Percentiles rank a stretch among this genome's conserved stretches.
Evolutionary conservation across 768 basidiomycete genomes (phyloP).

Genomic region (Suillus placidus): DNA sequence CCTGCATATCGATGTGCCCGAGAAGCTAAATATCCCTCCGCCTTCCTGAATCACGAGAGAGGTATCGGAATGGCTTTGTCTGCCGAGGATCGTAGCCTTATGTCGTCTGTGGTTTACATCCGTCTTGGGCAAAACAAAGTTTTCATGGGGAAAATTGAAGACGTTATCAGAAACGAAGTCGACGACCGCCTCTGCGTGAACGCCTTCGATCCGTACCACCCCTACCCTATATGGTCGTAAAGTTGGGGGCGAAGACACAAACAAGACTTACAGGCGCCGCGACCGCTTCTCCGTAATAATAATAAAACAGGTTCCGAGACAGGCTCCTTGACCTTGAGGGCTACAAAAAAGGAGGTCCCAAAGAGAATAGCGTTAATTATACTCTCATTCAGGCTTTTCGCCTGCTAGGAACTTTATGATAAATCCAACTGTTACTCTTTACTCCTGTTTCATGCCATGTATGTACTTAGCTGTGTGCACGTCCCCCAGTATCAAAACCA

Average conservation of each 20-base stretch:
- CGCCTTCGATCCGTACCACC: conserved; percentile 19
- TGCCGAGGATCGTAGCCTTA: conserved; percentile 37
- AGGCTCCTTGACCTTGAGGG: not conserved
- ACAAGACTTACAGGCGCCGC: not conserved
- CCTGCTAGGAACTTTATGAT: not conserved
- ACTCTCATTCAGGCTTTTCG: not conserved
- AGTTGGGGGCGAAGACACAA: not conserved
- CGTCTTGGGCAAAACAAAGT: conserved; percentile 36
- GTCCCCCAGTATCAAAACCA: not conserved
- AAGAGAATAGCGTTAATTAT: not conserved
- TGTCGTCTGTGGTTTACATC: conserved; percentile 36
- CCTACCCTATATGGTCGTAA: conserved; percentile 18
- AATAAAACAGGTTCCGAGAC: not conserved
- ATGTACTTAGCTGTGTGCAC: not conserved
- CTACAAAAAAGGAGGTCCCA: not conserved
- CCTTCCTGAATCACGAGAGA: conserved; percentile 31
- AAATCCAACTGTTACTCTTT: not conserved
- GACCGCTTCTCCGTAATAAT: not conserved
- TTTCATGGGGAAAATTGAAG: conserved; percentile 45
- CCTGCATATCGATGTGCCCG: conserved; percentile 37
- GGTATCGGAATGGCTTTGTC: conserved; percentile 39
- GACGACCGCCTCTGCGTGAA: conserved; percentile 34
- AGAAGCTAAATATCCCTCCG: conserved; percentile 44
- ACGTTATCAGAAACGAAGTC: conserved; percentile 38
- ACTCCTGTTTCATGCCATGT: not conserved